Conservation (phyloP, 2,329 filamentous ascomycete species). For the Venturiaceae sp. region DNA sequence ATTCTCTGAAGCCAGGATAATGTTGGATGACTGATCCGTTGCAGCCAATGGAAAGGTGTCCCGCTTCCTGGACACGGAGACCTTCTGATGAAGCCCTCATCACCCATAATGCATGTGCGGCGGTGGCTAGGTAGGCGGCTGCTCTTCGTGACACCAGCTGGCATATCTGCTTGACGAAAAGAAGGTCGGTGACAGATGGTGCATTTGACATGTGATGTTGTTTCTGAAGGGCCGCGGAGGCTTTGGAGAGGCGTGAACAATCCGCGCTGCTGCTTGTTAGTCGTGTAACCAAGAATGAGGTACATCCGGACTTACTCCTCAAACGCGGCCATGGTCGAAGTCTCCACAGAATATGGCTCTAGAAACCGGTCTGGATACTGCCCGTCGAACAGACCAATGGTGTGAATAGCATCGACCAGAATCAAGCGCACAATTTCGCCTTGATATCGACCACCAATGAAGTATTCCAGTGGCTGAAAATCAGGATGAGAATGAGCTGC, state of each 20-base stretch:
- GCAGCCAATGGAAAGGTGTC: conserved; percentile 51
- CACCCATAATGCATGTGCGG: conserved; percentile 52
- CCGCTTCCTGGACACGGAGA: background rate
- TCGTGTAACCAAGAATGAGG: background rate
- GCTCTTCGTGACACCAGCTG: conserved; percentile 48
- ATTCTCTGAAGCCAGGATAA: conserved; percentile 57
- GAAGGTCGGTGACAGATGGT: conserved; percentile 39
- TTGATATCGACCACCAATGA: conserved; percentile 53
- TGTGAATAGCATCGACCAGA: conserved; percentile 48
- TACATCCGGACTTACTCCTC: conserved; percentile 26
- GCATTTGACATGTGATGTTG: conserved; percentile 38
- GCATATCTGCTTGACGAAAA: conserved; percentile 44
- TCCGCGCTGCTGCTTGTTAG: conserved; percentile 21
- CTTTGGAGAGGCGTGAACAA: conserved; percentile 26
- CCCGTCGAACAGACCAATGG: conserved; percentile 46
- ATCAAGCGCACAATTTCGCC: conserved; percentile 55
- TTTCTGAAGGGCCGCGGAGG: conserved; percentile 38
- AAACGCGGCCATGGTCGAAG: conserved; percentile 47
- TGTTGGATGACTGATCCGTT: conserved; percentile 74
- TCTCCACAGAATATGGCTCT: conserved; percentile 51
- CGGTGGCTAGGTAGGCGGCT: conserved; percentile 52
- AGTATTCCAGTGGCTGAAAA: conserved; percentile 57
- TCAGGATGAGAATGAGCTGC: conserved; percentile 46
- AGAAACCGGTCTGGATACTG: conserved; percentile 44
- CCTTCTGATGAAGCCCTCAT: conserved; percentile 42